These are phyloP conservation scores for Arxiozyma slooffiae DNA, from an alignment of 1,139 yeast genomes.

Conservation along the genomic window DNA sequence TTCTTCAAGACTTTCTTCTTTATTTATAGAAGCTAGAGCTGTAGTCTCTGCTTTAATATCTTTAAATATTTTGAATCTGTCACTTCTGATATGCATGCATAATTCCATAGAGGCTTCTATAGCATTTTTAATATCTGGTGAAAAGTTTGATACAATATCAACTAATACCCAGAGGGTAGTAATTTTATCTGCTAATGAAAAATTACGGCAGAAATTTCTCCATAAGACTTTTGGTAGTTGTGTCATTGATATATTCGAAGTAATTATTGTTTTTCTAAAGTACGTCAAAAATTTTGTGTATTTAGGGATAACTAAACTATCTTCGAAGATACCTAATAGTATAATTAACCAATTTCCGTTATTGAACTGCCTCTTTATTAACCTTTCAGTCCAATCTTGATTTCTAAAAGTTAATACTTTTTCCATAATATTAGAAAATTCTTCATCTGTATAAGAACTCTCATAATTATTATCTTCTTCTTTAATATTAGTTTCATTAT, in stretches of 20 bases:
- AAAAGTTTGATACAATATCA: constrained; percentile 25
- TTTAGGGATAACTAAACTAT: constrained; percentile 25
- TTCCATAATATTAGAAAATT: constrained; percentile 38
- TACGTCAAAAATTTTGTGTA: constrained; percentile 20
- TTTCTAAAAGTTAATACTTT: constrained; percentile 52
- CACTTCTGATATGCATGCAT: constrained; percentile 28
- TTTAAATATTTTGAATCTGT: constrained; percentile 24
- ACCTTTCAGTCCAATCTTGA: constrained; percentile 65
- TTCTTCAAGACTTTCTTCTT: constrained; percentile 35
- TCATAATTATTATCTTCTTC: constrained; percentile 13
- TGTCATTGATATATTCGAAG: constrained; percentile 17
- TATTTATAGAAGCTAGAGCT: constrained; percentile 44
- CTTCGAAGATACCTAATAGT: constrained; percentile 57
- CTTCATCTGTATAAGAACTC: constrained; percentile 11
- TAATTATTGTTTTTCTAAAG: constrained; percentile 22
- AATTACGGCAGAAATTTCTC: constrained; percentile 27
- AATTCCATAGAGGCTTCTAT: constrained; percentile 29
- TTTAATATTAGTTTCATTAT: constrained; percentile 15
- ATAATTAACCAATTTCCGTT: constrained; percentile 84
- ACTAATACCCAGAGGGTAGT: constrained; percentile 26
- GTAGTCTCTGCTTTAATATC: constrained; percentile 34
- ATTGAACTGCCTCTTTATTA: constrained; percentile 62
- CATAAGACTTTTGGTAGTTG: constrained; percentile 28
- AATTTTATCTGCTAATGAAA: constrained; percentile 23
- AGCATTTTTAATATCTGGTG: constrained; percentile 25